phyloP scores from a whole-genome alignment of 2,329 filamentous ascomycete species.

The Fusarium nurragi region DNA sequence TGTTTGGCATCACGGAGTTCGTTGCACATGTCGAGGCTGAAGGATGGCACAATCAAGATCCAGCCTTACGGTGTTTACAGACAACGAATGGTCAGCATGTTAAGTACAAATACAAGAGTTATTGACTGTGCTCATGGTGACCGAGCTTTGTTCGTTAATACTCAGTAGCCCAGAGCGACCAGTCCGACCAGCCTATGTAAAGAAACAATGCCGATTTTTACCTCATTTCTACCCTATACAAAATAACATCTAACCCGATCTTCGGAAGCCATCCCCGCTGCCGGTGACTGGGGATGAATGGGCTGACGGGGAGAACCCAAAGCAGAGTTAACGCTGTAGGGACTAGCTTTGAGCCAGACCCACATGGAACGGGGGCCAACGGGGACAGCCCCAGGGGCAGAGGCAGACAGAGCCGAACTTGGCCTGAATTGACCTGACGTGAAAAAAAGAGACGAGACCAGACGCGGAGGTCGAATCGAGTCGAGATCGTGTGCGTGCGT shows the following conservation, averaged over 20 bases:
- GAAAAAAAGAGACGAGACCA: constrained; percentile 24
- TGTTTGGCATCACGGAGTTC: background rate
- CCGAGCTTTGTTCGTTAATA: background rate
- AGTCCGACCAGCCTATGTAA: background rate
- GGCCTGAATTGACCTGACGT: constrained; percentile 11
- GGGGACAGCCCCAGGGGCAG: constrained; percentile 20
- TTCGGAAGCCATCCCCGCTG: constrained; percentile 32
- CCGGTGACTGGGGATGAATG: constrained; percentile 25
- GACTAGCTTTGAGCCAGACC: constrained; percentile 18
- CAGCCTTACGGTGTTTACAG: background rate
- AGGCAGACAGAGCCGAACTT: constrained; percentile 7
- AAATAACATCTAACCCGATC: constrained; percentile 11
- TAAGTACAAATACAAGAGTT: no score
- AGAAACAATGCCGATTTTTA: background rate
- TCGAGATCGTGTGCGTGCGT: constrained; percentile 19
- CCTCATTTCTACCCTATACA: constrained; percentile 23
- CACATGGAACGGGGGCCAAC: constrained; percentile 36
- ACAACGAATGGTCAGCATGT: background rate
- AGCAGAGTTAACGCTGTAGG: constrained; percentile 18
- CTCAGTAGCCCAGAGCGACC: background rate
- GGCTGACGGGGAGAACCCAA: constrained; percentile 14
- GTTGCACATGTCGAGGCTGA: background rate
- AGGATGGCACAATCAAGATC: background rate
- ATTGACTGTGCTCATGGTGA: background rate
- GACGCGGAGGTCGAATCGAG: constrained; percentile 7